Percentiles rank a stretch among this genome's conserved stretches.
Conservation (phyloP, 306 rosid genomes). For the Elaeagnus macrophylla region DNA sequence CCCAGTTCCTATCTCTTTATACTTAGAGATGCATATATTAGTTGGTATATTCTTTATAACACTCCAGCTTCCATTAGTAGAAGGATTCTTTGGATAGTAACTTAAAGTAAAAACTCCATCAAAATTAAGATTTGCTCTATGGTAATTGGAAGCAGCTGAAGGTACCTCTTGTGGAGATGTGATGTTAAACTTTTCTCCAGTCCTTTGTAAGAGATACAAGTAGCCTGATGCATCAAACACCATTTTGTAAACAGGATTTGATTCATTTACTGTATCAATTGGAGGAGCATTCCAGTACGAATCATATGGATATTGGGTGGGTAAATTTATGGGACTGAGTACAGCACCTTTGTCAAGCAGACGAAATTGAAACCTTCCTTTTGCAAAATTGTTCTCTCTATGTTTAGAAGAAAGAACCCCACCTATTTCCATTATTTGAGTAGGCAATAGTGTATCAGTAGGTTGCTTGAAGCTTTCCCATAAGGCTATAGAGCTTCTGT, state of each 20-base stretch:
- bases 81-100: conserved; percentile 4
- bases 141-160: conserved; percentile 7
- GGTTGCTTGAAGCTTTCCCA: conserved; percentile 30
- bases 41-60: conserved; percentile 16
- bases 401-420: conserved; percentile 5
- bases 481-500: not conserved
- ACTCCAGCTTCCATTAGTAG: conserved; percentile 1
- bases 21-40: conserved; percentile 14
- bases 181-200: not conserved
- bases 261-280: not conserved
- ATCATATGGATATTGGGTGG: not conserved
- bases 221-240: conserved; percentile 21
- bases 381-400: conserved; percentile 9
- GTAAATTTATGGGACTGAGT: conserved; percentile 5
- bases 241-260: not conserved
- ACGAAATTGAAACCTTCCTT: conserved; percentile 22
- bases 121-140: conserved; percentile 22
- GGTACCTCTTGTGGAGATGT: not conserved
- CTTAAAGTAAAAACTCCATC: conserved; percentile 20
- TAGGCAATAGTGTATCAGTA: conserved; percentile 23
- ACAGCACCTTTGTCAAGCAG: conserved; percentile 12
- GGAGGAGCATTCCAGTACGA: conserved; percentile 10
- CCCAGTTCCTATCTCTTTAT: conserved; percentile 1
- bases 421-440: conserved; percentile 15
- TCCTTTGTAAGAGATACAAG: conserved; percentile 6